Conservation (phyloP, 495 filamentous ascomycete genomes). For the Daldinia decipiens region DNA sequence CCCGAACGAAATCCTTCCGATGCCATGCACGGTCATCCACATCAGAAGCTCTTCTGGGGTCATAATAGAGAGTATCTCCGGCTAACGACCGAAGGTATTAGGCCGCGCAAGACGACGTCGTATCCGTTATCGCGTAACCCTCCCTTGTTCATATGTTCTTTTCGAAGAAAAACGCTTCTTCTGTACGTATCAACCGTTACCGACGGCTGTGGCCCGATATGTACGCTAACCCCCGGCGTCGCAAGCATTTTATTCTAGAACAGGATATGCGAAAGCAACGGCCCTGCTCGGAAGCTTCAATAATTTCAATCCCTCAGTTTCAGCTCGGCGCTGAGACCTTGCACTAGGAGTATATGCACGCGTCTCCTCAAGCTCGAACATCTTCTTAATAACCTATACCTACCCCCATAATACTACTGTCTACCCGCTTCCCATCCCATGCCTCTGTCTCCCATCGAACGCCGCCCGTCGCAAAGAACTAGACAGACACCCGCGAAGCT, state of each 20-base stretch:
- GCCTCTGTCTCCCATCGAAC: not conserved
- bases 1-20: not conserved
- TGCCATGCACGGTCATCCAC: constrained; percentile 6
- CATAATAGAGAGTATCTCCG: not conserved
- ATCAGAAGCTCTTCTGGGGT: not conserved
- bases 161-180: not conserved
- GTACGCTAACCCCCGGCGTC: not conserved
- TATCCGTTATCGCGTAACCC: not conserved
- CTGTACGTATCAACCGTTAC: not conserved
- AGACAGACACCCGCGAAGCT: not conserved
- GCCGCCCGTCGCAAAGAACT: not conserved
- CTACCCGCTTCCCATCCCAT: not conserved
- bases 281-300: not conserved
- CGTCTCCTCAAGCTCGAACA: not conserved
- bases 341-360: not conserved
- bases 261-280: not conserved
- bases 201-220: not conserved
- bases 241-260: constrained; percentile 1
- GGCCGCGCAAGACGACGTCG: not conserved
- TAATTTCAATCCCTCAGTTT: constrained; percentile 8
- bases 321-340: constrained; percentile 13
- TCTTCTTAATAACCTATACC: not conserved
- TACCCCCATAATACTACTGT: not conserved
- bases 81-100: constrained; percentile 1
- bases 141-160: not conserved